Base-by-base conservation (phyloP, 352 stramenopile species). In the Phytophthora foliorum region DNA sequence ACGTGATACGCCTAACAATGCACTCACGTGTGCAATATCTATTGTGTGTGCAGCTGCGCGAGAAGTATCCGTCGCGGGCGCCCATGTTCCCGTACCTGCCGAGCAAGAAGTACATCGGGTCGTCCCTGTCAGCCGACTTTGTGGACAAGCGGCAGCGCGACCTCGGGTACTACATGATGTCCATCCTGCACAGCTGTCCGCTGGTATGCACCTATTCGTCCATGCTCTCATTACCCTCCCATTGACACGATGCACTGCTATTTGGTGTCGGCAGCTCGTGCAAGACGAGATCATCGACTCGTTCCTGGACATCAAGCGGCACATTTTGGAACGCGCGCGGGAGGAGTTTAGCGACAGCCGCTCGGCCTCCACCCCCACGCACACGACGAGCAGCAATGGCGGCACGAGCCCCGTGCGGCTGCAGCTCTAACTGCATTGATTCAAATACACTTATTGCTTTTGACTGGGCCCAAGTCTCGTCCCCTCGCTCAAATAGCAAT, bases 31-130 rank as follows among this genome's bases (percentile, higher is more conserved):
- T 53, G 25, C 39, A 31, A 46, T 67, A 24, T 9, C 5, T 51
- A 19, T 56, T 59, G n/a, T 24, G 8, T n/a, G 42, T 57, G 32
- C 36, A 95, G 88, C 69, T 96, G 22, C 86, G 88, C 10, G 88
- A 96, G 52, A 96, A 96, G 67, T 94, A 94, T 58, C 86, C 86
- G 61, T 91, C 86, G 14, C 83, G 86, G 25, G 86, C 81, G 31
- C 64, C 74, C 14, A 71, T 91, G 69, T 94, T 96, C 49, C 88
- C 86, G 22, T 85, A 81, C 55, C 69, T 96, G 24, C 88, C 88
- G 22, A 94, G 88, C 74, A 96, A 96, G 61, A 96, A 94, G 57
- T 92, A 94, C 58, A 92, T 96, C 42, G 88, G 88, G 14, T 94
- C 88, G 39, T 96, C 88, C 48, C 70, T 96, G 10, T 93, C 86